Conservation (phyloP, 208 protist species). For the Trichomonas tenax region DNA sequence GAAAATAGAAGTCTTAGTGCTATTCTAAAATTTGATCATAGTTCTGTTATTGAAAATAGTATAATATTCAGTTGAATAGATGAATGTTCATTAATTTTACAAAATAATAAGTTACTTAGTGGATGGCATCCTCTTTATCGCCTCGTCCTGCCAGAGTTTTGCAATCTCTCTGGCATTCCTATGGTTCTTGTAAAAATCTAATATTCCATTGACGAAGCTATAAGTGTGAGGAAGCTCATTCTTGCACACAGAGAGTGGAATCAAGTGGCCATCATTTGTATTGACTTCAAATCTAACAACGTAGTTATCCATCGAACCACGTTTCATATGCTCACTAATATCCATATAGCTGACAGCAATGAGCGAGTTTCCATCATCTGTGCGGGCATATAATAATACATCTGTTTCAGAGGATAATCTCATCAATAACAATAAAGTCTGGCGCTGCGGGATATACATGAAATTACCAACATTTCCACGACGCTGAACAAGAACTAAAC, state of each 20-base stretch:
- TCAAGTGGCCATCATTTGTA: neutral
- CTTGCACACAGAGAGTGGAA: neutral
- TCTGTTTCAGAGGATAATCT: neutral
- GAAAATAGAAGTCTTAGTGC: too few species aligned
- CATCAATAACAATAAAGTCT: neutral
- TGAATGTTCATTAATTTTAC: too few species aligned
- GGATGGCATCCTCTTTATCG: neutral
- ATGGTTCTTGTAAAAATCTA: neutral
- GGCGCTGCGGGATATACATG: neutral
- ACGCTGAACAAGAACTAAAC: neutral
- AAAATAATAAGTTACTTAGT: neutral
- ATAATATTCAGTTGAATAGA: too few species aligned
- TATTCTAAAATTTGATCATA: too few species aligned
- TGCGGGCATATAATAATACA: neutral
- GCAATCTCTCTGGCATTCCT: neutral
- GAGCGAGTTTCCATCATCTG: neutral
- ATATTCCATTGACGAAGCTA: neutral
- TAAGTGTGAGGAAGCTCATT: neutral
- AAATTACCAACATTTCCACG: neutral
- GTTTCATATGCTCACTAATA: neutral
- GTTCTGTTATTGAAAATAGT: too few species aligned
- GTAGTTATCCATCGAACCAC: neutral
- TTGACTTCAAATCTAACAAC: neutral
- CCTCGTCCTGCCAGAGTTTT: neutral
- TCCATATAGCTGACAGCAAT: neutral